These are phyloP conservation scores for Salix exigua DNA, from an alignment of 345 rosid genomes.

Conservation along the genomic window DNA sequence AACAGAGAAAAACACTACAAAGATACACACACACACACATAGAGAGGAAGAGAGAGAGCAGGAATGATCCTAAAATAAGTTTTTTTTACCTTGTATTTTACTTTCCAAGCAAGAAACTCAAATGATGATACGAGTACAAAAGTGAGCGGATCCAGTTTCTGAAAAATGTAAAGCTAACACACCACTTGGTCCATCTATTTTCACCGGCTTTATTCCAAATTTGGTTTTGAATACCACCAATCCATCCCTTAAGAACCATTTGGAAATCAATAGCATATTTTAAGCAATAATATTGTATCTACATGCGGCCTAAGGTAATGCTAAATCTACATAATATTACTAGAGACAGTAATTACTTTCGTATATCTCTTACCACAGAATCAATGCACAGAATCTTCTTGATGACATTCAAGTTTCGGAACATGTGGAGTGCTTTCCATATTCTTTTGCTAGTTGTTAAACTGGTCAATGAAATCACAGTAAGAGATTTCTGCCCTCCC, in stretches of 20 bases:
- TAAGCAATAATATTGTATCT: no score
- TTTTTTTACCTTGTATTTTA: not conserved
- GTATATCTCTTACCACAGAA: constrained; percentile 27
- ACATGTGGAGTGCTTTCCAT: constrained; percentile 37
- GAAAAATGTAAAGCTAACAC: no score
- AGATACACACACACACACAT: no score
- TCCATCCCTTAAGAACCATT: no score
- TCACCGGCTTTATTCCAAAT: not conserved
- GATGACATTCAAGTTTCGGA: constrained; percentile 16
- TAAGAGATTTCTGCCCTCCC: constrained; percentile 10
- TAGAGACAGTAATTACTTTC: not conserved
- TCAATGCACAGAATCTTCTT: constrained; percentile 21
- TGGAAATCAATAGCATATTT: no score
- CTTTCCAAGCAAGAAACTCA: not conserved
- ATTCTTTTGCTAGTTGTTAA: constrained; percentile 32
- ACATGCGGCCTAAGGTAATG: not conserved
- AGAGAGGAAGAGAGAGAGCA: no score
- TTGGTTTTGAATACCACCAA: no score
- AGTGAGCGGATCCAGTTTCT: no score
- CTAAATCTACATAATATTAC: not conserved
- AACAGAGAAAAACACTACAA: no score
- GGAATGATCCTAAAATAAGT: no score
- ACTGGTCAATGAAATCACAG: constrained; percentile 30
- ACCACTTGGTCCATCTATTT: no score
- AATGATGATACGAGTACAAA: no score